Base-by-base conservation (phyloP, 108 stramenopile genomes). In the Skeletonema tropicum region DNA sequence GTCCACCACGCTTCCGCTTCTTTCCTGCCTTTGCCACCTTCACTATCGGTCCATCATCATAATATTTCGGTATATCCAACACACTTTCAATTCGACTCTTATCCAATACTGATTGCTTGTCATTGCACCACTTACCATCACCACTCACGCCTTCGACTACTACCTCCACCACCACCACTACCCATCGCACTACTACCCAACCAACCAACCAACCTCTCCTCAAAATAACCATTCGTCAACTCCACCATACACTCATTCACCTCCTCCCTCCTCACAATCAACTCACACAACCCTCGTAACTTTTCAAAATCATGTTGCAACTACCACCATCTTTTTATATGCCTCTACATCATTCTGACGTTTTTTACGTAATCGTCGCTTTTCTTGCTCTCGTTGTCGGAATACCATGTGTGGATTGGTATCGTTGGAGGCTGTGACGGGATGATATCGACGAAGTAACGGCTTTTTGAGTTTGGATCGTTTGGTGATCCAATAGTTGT, bases 351-450 rank as follows among this genome's bases (percentile, higher is more conserved):
- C 98, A 85, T 97, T 97, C 77, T 91, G 88, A 41, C 97, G 87
- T 61, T 96, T 93, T 67, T 94, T 96, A 0, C 98, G 82, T 19
- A 98, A 84, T 71, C 95, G 96, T 75, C 97, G 97, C 74, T 97
- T 92, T 88, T 98, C 98, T 80, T 97, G 96, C 73, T 97, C 97
- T 10, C 97, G 87, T 3, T 94, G 96, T 23, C 97, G 94, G 76
- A 98, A 98, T 57, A 97, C 96, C 63, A 87, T 66, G 80, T 98
- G 98, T 7, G 98, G 98, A 78, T 98, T 96, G 19, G 93, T 88
- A 77, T 98, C 97, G 31, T 93, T 93, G 0, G 78, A 71, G 5
- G 90, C 71, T 5, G 98, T 98, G 12, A 87, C 82, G 2, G 98
- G 98, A 95, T 97, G 98, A 73, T 86, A 98, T 8, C 91, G 77